These are phyloP conservation scores for Pichia sp. DNA, from an alignment of 1,139 yeast genomes.

Conservation along the genomic window DNA sequence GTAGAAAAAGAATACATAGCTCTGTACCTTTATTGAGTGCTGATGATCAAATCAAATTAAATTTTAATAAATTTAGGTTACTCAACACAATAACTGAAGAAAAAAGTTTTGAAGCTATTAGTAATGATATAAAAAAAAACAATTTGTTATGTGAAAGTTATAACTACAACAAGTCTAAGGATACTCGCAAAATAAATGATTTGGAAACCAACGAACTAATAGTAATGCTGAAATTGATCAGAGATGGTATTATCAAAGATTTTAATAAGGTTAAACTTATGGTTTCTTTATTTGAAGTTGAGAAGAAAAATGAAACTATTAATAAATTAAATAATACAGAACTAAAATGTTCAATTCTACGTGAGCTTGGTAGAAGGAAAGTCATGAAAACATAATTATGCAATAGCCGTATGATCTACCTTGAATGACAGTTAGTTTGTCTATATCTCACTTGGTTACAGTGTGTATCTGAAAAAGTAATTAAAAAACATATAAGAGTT, in stretches of 20 bases:
- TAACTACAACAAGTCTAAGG: slow-evolving; percentile 8
- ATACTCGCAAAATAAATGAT: slow-evolving; percentile 7
- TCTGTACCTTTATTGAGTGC: slow-evolving; percentile 3
- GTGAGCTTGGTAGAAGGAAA: slow-evolving; percentile 17
- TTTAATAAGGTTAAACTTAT: slow-evolving; percentile 13
- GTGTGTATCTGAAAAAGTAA: no score
- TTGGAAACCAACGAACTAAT: slow-evolving; percentile 10
- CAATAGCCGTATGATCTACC: no score
- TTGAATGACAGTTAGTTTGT: no score
- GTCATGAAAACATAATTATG: background rate
- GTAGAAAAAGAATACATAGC: background rate
- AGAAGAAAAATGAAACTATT: slow-evolving; percentile 8
- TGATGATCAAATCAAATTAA: slow-evolving; percentile 11
- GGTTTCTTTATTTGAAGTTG: slow-evolving; percentile 20
- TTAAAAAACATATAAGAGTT: background rate
- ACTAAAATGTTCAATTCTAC: slow-evolving; percentile 14
- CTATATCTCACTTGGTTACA: no score
- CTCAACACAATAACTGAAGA: slow-evolving; percentile 15
- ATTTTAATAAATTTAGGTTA: slow-evolving; percentile 14
- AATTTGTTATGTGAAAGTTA: background rate
- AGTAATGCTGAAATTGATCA: slow-evolving; percentile 3
- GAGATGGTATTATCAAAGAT: slow-evolving; percentile 10
- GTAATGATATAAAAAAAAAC: background rate
- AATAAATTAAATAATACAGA: slow-evolving; percentile 16
- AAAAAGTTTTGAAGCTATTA: background rate